A percentile compares a stretch with the other conserved stretches of the same genome.
Conservation (phyloP, 768 basidiomycete genomes). For the Cystobasidium tubakii region DNA sequence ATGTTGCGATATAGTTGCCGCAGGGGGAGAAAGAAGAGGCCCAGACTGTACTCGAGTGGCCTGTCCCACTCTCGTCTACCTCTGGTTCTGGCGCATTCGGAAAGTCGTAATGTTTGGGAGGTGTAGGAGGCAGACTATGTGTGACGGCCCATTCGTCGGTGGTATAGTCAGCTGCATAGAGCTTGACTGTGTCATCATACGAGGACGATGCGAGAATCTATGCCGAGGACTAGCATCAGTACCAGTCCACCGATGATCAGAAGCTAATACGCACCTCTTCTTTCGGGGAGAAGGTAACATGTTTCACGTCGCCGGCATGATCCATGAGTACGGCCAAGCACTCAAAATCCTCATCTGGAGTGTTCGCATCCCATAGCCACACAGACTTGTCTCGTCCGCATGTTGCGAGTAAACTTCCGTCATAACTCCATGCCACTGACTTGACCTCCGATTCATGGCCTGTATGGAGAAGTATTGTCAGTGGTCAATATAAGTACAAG, state of each 20-base stretch:
- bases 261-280: constrained; percentile 65
- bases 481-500: constrained; percentile 69
- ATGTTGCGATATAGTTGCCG: constrained; percentile 74
- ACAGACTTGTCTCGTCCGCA: constrained; percentile 96
- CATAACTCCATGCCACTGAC: constrained; percentile 71
- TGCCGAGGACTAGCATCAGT: constrained; percentile 38
- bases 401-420: constrained; percentile 77
- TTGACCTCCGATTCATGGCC: constrained; percentile 97
- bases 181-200: constrained; percentile 91
- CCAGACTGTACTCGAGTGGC: constrained; percentile 88
- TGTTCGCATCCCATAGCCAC: constrained; percentile 96
- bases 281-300: constrained; percentile 84
- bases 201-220: constrained; percentile 93
- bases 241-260: constrained; percentile 38
- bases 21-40: constrained; percentile 70
- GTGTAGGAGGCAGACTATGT: constrained; percentile 57
- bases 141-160: constrained; percentile 87
- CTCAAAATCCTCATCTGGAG: constrained; percentile 83
- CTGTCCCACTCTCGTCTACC: constrained; percentile 49
- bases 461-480: constrained; percentile 52
- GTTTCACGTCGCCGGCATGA: constrained; percentile 93
- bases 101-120: constrained; percentile 42
- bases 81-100: constrained; percentile 34
- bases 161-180: constrained; percentile 84
- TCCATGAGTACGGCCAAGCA: constrained; percentile 94